These are phyloP conservation scores for Austroboletus novae-zelandiae DNA, from an alignment of 1,284 basidiomycete species.

Conservation along the genomic window DNA sequence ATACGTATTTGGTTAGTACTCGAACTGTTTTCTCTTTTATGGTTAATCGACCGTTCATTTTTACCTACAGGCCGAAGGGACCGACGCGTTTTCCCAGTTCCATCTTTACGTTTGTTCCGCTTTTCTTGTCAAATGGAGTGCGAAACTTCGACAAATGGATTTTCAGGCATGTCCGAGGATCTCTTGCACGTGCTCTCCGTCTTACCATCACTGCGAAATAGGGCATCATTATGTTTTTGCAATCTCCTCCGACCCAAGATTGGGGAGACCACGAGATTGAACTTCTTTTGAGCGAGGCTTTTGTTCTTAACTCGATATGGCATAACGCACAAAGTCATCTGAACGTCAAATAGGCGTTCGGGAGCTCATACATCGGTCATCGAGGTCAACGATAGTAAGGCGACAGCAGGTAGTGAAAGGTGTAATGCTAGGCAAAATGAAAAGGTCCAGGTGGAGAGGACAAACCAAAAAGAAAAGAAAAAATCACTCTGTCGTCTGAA, in stretches of 20 bases:
- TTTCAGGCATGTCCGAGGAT: conserved; percentile 69
- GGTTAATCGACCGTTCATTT: background rate
- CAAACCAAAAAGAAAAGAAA: background rate
- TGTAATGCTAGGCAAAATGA: conserved; percentile 17
- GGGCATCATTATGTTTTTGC: conserved; percentile 99
- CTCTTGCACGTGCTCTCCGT: conserved; percentile 4
- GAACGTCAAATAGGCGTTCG: conserved; percentile 36
- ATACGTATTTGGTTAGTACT: conserved; percentile 86
- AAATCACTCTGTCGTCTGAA: conserved; percentile 35
- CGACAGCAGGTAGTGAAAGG: conserved; percentile 25
- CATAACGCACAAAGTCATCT: conserved; percentile 94
- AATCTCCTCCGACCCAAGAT: conserved; percentile 90
- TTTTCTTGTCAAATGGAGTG: conserved; percentile 90
- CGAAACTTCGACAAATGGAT: conserved; percentile 89
- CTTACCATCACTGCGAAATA: conserved; percentile 30
- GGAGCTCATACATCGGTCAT: background rate
- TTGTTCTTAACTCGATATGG: conserved; percentile 92
- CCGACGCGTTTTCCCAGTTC: conserved; percentile 95
- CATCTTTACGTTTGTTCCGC: conserved; percentile 96
- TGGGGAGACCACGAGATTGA: conserved; percentile 98
- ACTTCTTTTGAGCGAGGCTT: conserved; percentile 92
- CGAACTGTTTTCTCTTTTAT: background rate
- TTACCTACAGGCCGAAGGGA: conserved; percentile 80
- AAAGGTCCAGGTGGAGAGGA: background rate
- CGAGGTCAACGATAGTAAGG: conserved; percentile 9